A percentile compares a stretch with the other conserved stretches of the same genome.
Conservation (phyloP, 331 rosid species). For the Quercus tomentella region DNA sequence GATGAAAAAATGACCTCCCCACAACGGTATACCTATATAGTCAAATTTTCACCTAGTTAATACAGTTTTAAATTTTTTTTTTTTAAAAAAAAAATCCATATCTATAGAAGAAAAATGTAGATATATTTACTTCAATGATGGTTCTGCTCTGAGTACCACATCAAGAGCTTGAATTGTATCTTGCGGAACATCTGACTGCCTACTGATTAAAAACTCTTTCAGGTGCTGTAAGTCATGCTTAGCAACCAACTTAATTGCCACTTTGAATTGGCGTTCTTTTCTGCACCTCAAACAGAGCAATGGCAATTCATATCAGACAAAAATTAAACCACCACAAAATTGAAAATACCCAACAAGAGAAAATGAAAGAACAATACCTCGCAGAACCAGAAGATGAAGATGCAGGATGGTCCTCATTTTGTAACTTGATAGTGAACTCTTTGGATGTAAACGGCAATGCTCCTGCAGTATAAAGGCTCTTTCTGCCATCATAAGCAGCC, state of each 20-base stretch:
- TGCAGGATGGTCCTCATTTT: not conserved
- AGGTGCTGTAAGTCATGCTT: constrained; percentile 47
- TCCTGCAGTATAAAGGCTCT: not conserved
- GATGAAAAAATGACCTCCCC: constrained; percentile 56
- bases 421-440: not conserved
- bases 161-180: constrained; percentile 80
- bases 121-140: constrained; percentile 37
- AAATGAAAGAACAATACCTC: constrained; percentile 20
- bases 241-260: constrained; percentile 43
- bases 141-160: constrained; percentile 53
- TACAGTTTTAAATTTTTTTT: not conserved
- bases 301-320: not conserved
- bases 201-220: constrained; percentile 34
- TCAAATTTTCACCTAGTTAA: not conserved
- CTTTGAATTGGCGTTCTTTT: constrained; percentile 44
- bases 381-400: constrained; percentile 23
- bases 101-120: not conserved
- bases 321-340: not conserved
- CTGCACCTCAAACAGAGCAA: constrained; percentile 17
- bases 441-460: not conserved
- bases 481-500: constrained; percentile 9
- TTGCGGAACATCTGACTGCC: constrained; percentile 52
- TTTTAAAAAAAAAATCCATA: too few relatives aligned
- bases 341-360: not conserved
- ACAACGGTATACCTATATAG: constrained; percentile 33